Conservation (phyloP, 1,139 yeast species). For the Geotrichum siamense region DNA sequence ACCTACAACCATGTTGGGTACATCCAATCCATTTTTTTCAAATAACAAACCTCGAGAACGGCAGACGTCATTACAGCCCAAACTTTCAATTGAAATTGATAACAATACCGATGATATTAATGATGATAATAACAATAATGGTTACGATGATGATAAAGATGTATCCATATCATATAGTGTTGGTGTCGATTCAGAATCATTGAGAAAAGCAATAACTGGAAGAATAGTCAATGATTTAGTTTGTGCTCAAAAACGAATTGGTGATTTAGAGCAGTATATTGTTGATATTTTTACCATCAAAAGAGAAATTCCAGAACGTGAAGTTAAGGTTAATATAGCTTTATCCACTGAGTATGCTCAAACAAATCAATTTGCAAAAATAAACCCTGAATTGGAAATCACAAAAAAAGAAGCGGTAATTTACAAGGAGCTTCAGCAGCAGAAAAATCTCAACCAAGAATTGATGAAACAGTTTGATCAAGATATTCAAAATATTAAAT, state of each 20-base stretch:
- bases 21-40: constrained; percentile 8
- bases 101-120: too few species aligned
- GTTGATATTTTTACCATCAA: constrained; percentile 18
- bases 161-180: neutral
- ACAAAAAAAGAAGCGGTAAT: constrained; percentile 29
- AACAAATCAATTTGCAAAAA: constrained; percentile 26
- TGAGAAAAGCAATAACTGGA: constrained; percentile 4
- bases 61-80: constrained; percentile 1
- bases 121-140: too few species aligned
- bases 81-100: neutral
- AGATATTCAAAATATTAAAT: constrained; percentile 27
- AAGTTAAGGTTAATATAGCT: constrained; percentile 31
- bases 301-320: constrained; percentile 24
- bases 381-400: constrained; percentile 31
- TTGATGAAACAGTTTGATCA: constrained; percentile 25
- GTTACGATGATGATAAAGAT: too few species aligned
- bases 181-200: constrained; percentile 3
- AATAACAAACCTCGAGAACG: neutral
- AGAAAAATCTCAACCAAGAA: constrained; percentile 20
- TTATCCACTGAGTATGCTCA: too few species aligned
- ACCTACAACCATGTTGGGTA: constrained; percentile 11
- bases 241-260: constrained; percentile 29
- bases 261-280: constrained; percentile 29
- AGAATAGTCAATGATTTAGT: constrained; percentile 22
- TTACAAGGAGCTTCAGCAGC: constrained; percentile 20